phyloP scores from a whole-genome alignment of 2,329 filamentous ascomycete species.

The Atkinsonella hypoxylon region DNA sequence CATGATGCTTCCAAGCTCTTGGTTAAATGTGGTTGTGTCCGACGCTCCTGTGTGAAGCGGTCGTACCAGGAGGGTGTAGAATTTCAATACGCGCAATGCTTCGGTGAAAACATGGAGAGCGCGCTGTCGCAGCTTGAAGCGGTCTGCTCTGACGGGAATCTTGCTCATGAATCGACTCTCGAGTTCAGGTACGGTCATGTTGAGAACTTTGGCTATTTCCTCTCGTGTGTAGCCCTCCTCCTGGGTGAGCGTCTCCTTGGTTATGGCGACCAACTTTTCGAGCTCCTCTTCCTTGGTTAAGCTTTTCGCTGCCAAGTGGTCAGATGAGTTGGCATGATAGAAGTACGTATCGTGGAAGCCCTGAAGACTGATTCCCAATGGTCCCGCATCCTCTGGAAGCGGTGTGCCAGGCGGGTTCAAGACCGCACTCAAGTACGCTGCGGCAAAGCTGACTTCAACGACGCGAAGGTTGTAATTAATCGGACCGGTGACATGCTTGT shows the following conservation, averaged over 20 bases:
- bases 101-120: conserved; percentile 87
- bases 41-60: conserved; percentile 27
- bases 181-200: conserved; percentile 57
- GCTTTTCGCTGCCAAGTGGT: conserved; percentile 30
- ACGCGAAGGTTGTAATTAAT: conserved; percentile 95
- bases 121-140: conserved; percentile 78
- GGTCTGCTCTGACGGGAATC: conserved; percentile 79
- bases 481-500: conserved; percentile 89
- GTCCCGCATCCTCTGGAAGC: conserved; percentile 67
- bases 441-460: conserved; percentile 86
- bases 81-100: conserved; percentile 72
- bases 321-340: conserved; percentile 28
- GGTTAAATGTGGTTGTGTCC: conserved; percentile 49
- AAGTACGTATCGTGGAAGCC: conserved; percentile 84
- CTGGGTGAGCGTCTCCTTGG: conserved; percentile 58
- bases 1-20: conserved; percentile 66
- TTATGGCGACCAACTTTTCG: conserved; percentile 56
- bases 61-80: conserved; percentile 64
- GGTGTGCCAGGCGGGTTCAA: conserved; percentile 43
- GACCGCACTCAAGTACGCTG: conserved; percentile 50
- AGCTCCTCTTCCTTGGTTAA: conserved; percentile 53
- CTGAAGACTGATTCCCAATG: conserved; percentile 69
- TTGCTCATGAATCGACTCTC: conserved; percentile 71
- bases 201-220: conserved; percentile 65
- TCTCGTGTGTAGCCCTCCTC: conserved; percentile 80